Evolutionary conservation across 179 eudicot species (phyloP).

Genomic region (Camellia oleifera): DNA sequence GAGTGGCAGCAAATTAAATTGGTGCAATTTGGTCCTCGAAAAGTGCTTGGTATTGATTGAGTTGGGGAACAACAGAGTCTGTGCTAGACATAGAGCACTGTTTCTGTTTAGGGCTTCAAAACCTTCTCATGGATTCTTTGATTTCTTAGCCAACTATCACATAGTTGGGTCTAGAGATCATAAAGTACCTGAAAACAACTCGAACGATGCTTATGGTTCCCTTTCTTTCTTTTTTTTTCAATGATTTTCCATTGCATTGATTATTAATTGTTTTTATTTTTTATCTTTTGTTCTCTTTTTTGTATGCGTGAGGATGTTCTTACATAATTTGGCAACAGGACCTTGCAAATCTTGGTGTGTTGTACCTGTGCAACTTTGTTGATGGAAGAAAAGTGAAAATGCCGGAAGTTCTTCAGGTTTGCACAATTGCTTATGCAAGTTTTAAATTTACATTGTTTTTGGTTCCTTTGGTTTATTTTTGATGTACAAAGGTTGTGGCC

Average conservation of each 20-base stretch:
- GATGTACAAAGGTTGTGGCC: too few species aligned
- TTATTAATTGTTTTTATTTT: background rate
- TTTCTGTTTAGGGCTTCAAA: background rate
- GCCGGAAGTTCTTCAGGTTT: constrained; percentile 40
- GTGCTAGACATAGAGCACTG: background rate
- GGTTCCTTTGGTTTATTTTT: too few species aligned
- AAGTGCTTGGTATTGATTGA: background rate
- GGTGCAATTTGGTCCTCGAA: background rate
- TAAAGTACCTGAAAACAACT: background rate
- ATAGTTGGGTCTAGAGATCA: background rate
- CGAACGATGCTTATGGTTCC: background rate
- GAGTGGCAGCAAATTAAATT: background rate
- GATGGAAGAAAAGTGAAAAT: constrained; percentile 39
- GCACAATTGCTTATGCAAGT: constrained; percentile 1
- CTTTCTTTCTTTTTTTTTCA: background rate
- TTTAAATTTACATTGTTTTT: background rate
- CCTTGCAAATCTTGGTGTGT: constrained; percentile 57
- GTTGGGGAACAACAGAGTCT: background rate
- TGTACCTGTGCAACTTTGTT: constrained; percentile 46
- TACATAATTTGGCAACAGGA: constrained; percentile 33
- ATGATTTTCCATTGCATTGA: background rate
- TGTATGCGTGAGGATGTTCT: constrained; percentile 6
- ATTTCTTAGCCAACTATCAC: background rate
- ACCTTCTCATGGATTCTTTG: background rate
- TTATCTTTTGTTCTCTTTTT: background rate